Evolutionary conservation across 2,329 filamentous ascomycete species (phyloP).

Genomic region (Boeremia lycopersici): DNA sequence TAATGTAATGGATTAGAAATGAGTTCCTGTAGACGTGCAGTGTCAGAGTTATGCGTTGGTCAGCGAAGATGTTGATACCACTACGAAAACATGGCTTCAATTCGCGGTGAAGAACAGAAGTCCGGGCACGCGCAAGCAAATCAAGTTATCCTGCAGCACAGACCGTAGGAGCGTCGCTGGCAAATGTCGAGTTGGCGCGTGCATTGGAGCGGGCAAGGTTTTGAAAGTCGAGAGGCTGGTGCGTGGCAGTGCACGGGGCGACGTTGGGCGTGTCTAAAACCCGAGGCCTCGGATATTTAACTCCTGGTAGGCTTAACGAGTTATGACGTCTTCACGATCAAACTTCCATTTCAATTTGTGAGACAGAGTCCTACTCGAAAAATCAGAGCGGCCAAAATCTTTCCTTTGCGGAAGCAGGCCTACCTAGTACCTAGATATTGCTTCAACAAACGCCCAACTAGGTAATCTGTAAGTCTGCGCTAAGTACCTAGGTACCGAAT

Average conservation of each 20-base stretch:
- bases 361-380: no score
- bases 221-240: slow-evolving; percentile 17
- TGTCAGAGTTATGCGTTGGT: neutral
- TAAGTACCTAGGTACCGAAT: no score
- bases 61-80: no score
- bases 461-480: no score
- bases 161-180: slow-evolving; percentile 19
- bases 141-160: slow-evolving; percentile 9
- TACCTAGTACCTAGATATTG: no score
- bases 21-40: neutral
- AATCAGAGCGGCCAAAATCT: no score
- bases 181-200: slow-evolving; percentile 21
- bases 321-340: no score
- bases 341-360: no score
- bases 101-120: neutral
- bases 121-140: neutral
- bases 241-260: slow-evolving; percentile 24
- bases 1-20: neutral
- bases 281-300: no score
- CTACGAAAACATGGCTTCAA: neutral
- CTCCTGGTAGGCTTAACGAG: no score
- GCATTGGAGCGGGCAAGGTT: neutral
- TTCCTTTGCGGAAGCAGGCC: no score
- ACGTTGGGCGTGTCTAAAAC: neutral
- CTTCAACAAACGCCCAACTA: no score